Percentiles rank a stretch among this genome's conserved stretches.
These are phyloP conservation scores for Massariosphaeria phaeospora DNA, from an alignment of 495 filamentous ascomycete species.

Conservation along the genomic window DNA sequence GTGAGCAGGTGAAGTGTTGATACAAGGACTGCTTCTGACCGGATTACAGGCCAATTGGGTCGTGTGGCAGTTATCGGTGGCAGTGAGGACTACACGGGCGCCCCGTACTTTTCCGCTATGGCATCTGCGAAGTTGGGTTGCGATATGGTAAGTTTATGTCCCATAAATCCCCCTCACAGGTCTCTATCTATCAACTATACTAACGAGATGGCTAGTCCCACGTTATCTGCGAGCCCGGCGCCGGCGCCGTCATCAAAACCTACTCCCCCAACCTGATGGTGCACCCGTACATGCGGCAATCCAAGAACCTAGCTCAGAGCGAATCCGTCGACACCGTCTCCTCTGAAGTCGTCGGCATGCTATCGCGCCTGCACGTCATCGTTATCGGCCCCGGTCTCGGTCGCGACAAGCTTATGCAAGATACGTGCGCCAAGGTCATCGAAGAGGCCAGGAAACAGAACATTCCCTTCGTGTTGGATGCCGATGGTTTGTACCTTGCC, in stretches of 20 bases:
- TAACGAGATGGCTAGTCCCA: conserved; percentile 60
- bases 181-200: not conserved
- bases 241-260: conserved; percentile 81
- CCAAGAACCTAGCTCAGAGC: conserved; percentile 43
- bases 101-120: conserved; percentile 97
- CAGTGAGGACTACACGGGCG: conserved; percentile 92
- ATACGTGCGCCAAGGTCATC: conserved; percentile 75
- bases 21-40: conserved; percentile 4
- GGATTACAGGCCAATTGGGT: conserved; percentile 71
- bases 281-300: conserved; percentile 87
- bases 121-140: conserved; percentile 76
- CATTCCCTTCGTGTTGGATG: conserved; percentile 85
- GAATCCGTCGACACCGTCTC: conserved; percentile 54
- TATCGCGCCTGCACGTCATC: conserved; percentile 81
- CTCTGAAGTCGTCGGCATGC: conserved; percentile 68
- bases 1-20: conserved; percentile 42
- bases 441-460: conserved; percentile 65
- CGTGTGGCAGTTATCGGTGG: conserved; percentile 92
- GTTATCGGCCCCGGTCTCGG: conserved; percentile 93
- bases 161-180: not conserved
- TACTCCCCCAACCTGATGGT: conserved; percentile 99
- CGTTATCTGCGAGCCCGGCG: conserved; percentile 89
- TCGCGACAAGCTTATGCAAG: conserved; percentile 82
- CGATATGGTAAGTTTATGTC: conserved; percentile 33
- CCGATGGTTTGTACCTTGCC: conserved; percentile 78